A percentile compares a stretch with the other conserved stretches of the same genome.
phyloP scores from a whole-genome alignment of 352 stramenopile genomes.

The Aphanomyces invadans region DNA sequence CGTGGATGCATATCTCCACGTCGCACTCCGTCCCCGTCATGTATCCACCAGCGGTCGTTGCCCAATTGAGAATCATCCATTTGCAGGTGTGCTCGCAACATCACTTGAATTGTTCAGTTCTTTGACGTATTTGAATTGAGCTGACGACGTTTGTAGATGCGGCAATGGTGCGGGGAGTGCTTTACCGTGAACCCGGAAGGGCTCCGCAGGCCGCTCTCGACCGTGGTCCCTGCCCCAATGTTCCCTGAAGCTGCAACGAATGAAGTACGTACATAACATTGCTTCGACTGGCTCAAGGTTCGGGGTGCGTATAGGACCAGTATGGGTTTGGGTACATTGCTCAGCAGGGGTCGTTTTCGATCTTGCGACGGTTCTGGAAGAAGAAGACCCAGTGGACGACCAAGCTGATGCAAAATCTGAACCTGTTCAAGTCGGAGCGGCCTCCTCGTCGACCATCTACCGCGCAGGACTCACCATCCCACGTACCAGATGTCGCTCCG shows the following conservation, averaged over 20 bases:
- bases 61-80: slow-evolving; percentile 37
- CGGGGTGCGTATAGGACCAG: slow-evolving; percentile 40
- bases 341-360: slow-evolving; percentile 32
- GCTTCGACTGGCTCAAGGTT: not conserved
- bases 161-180: slow-evolving; percentile 38
- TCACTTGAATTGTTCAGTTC: too few species aligned
- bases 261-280: slow-evolving; percentile 26
- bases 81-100: not conserved
- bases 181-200: slow-evolving; percentile 34
- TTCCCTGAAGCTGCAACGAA: slow-evolving; percentile 41
- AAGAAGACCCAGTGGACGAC: slow-evolving; percentile 49
- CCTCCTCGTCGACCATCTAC: slow-evolving; percentile 34
- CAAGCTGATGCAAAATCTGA: slow-evolving; percentile 27
- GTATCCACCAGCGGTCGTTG: slow-evolving; percentile 44
- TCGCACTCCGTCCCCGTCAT: slow-evolving; percentile 57
- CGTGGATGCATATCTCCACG: slow-evolving; percentile 62
- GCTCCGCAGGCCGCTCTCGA: slow-evolving; percentile 36
- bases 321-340: slow-evolving; percentile 71
- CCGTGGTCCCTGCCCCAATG: slow-evolving; percentile 39
- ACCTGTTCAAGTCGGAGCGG: slow-evolving; percentile 45
- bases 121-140: too few species aligned
- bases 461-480: too few species aligned
- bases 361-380: slow-evolving; percentile 42
- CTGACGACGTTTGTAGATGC: slow-evolving; percentile 38
- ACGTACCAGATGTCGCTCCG: too few species aligned